Conservation (phyloP, 768 basidiomycete genomes). For the Mycena crocata region DNA sequence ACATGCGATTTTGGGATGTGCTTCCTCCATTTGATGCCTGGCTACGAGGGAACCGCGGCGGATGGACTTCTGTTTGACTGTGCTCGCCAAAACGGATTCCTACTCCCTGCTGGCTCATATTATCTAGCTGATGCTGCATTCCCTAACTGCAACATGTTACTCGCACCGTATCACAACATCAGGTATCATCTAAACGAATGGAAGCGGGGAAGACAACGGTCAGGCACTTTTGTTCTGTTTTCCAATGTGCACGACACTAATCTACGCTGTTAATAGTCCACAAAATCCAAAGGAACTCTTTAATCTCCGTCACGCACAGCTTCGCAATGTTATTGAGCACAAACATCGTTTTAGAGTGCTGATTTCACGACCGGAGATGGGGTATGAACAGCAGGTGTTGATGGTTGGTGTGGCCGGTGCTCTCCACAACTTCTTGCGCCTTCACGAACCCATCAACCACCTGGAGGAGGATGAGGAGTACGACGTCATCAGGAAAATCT, state of each 20-base stretch:
- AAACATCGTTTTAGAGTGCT: conserved; percentile 22
- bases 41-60: conserved; percentile 50
- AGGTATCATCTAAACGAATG: conserved; percentile 41
- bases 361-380: conserved; percentile 22
- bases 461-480: conserved; percentile 16
- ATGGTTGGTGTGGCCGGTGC: conserved; percentile 33
- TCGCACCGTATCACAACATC: conserved; percentile 37
- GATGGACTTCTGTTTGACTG: conserved; percentile 44
- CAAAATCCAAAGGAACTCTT: conserved; percentile 13
- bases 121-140: conserved; percentile 41
- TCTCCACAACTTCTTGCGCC: conserved; percentile 40
- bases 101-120: conserved; percentile 34
- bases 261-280: too few species aligned
- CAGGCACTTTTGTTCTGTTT: neutral
- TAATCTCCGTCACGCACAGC: conserved; percentile 24
- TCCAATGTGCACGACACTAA: too few species aligned
- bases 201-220: conserved; percentile 22
- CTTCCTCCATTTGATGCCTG: conserved; percentile 46
- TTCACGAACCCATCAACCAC: conserved; percentile 28
- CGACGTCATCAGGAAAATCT: too few species aligned
- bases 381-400: conserved; percentile 28
- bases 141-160: conserved; percentile 33
- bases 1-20: conserved; percentile 41
- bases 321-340: conserved; percentile 19
- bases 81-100: conserved; percentile 30